Evolutionary conservation across 805 yeast species (phyloP), one percentile per base, ranked within the genome.

Genomic region (Zygosaccharomyces kombuchaensis): DNA sequence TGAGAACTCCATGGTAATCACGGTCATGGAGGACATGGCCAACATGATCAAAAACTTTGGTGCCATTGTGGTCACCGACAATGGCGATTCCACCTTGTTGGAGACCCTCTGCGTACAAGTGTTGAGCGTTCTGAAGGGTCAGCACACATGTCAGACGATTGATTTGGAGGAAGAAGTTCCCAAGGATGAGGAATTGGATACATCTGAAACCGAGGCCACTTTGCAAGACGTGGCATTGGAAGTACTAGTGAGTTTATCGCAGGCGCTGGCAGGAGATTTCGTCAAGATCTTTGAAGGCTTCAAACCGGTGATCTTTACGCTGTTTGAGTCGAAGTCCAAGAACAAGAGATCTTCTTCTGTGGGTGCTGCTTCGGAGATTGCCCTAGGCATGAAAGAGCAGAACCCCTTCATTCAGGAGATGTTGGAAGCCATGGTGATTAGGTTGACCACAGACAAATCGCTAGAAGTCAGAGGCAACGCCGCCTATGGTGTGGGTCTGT

Each of bases 401-500:
- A 80, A 86, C 59, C 87, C 87, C 48, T 83, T 74, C 70, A 68
- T 82, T 31, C 77, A 80, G 52, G 87, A 84, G 53, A 71, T 93
- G 60, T 70, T 88, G 59, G 80, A 82, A 62, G 72, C 83, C 32
- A 84, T 93, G 63, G 72, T 77, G 41, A 75, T 79, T 48, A 81
- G 84, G 54, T 74, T 91, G 50, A 76, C 84, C 46, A 80, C 81
- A 60, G 89, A 85, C 63, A 80, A 80, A 59, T 84, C 93, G 12
- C 73, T 86, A 52, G 96, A 88, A 62, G 97, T 88, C 48, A 84
- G 91, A 69, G 90, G 96, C 58, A 87, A 89, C 57, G 91, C 97
- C 43, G 96, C 97, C 13, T 93, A 88, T 65, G 99, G 98, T 73
- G 81, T 87, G 55, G 99, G 99, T 58, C 68, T 89, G 50, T 68